These are phyloP conservation scores for Austroboletus festivus DNA, from an alignment of 768 basidiomycete genomes.

Conservation along the genomic window DNA sequence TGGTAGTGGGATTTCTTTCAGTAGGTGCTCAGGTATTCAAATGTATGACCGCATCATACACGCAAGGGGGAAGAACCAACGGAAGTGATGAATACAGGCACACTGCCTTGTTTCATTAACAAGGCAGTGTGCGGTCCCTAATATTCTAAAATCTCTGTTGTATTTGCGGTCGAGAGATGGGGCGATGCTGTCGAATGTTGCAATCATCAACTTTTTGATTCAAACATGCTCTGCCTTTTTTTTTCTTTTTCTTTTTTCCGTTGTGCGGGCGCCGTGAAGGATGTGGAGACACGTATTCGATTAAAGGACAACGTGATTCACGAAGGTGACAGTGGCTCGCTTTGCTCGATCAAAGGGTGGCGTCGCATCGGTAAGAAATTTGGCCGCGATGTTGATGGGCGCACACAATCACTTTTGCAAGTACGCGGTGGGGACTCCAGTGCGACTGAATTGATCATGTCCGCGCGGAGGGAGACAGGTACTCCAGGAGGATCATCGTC, in stretches of 20 bases:
- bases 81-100: conserved; percentile 4
- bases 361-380: not conserved
- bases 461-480: not conserved
- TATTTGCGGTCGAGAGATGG: too few relatives aligned
- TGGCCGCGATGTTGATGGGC: conserved; percentile 2
- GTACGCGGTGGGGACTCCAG: not conserved
- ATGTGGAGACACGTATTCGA: not conserved
- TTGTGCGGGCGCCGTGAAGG: too few relatives aligned
- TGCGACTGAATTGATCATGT: too few relatives aligned
- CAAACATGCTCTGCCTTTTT: too few relatives aligned
- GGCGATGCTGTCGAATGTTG: conserved; percentile 7
- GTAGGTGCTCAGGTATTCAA: too few relatives aligned
- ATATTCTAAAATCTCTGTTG: not conserved
- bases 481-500: too few relatives aligned
- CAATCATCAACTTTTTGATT: too few relatives aligned
- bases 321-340: conserved; percentile 3
- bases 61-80: not conserved
- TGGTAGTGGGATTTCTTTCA: too few relatives aligned
- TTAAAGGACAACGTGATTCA: conserved; percentile 1
- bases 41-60: conserved; percentile 3
- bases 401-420: conserved; percentile 11
- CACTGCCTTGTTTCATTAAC: conserved; percentile 17
- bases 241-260: too few relatives aligned
- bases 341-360: conserved; percentile 13
- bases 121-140: conserved; percentile 9